These are phyloP conservation scores for Aspergillus mulundensis DNA, from an alignment of 495 filamentous ascomycete genomes.

Conservation along the genomic window DNA sequence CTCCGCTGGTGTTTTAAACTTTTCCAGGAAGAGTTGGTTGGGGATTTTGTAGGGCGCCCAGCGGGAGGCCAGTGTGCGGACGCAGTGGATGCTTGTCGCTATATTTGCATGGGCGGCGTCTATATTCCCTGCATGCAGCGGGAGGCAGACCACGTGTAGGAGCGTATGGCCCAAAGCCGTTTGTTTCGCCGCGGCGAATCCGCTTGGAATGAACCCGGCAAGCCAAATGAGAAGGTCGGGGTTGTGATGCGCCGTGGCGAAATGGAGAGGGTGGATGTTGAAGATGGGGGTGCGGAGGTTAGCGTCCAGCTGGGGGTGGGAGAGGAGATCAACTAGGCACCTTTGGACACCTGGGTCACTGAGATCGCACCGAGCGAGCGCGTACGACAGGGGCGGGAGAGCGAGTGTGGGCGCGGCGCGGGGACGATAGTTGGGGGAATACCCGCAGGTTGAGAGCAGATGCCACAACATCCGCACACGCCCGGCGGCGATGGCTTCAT, in stretches of 20 bases:
- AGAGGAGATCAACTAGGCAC: slow-evolving; percentile 1
- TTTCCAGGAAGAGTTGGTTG: not conserved
- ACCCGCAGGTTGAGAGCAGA: not conserved
- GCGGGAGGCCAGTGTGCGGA: slow-evolving; percentile 1
- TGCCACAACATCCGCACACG: slow-evolving; percentile 2
- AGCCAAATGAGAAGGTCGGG: slow-evolving; percentile 13
- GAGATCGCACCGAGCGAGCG: slow-evolving; percentile 6
- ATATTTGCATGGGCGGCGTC: slow-evolving; percentile 1
- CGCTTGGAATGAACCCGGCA: slow-evolving; percentile 4
- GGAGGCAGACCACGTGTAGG: slow-evolving; percentile 12
- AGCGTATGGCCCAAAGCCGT: slow-evolving; percentile 15
- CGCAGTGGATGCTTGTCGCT: slow-evolving; percentile 11
- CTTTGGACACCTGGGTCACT: not conserved
- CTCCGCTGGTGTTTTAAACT: too few species aligned
- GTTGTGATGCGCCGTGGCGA: slow-evolving; percentile 15
- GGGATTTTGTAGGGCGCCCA: not conserved
- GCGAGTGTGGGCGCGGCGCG: slow-evolving; percentile 5
- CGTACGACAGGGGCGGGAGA: slow-evolving; percentile 13
- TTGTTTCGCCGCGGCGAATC: not conserved
- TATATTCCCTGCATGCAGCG: not conserved
- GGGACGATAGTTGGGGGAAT: slow-evolving; percentile 13
- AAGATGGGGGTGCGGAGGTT: slow-evolving; percentile 18
- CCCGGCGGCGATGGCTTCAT: slow-evolving; percentile 13
- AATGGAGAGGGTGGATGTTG: slow-evolving; percentile 16
- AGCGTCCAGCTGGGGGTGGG: slow-evolving; percentile 8